Percentiles rank a stretch among this genome's conserved stretches.
These are phyloP conservation scores for Blastobotrys parvus DNA, from an alignment of 805 yeast species.

Conservation along the genomic window DNA sequence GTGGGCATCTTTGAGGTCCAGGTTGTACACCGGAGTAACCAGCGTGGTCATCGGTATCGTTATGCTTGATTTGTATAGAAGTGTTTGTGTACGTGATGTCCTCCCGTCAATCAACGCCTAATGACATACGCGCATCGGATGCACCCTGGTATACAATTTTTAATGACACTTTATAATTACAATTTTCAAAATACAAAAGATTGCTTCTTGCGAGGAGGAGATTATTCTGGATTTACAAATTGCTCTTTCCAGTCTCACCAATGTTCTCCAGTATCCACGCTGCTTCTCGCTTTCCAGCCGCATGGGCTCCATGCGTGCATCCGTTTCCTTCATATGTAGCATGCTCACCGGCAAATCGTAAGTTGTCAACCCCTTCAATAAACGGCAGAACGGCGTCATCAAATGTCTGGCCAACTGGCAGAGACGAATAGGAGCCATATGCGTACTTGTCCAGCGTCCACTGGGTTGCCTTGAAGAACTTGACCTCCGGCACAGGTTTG, in stretches of 20 bases:
- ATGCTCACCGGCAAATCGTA: conserved; percentile 90
- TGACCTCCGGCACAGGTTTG: conserved; percentile 31
- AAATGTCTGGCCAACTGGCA: conserved; percentile 7
- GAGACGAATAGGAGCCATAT: conserved; percentile 73
- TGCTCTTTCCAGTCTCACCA: too few species aligned
- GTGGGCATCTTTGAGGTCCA: background rate
- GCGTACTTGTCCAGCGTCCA: conserved; percentile 70
- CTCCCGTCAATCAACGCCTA: too few species aligned
- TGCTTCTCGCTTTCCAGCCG: conserved; percentile 60
- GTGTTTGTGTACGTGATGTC: background rate
- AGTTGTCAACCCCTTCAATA: conserved; percentile 19
- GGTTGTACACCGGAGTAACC: background rate
- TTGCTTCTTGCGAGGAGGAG: too few species aligned
- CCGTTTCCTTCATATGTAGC: conserved; percentile 83
- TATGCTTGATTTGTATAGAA: background rate
- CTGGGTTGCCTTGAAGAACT: conserved; percentile 37
- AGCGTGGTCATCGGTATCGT: background rate
- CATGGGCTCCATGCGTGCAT: conserved; percentile 87
- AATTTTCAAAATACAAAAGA: too few species aligned
- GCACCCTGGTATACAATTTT: too few species aligned
- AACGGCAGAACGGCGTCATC: conserved; percentile 6
- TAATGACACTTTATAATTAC: background rate
- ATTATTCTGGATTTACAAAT: too few species aligned
- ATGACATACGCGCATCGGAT: too few species aligned
- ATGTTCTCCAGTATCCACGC: conserved; percentile 24